Evolutionary conservation across 208 protist species (phyloP), one percentile per base, ranked within the genome.

Genomic region (Trypanosoma grayi): DNA sequence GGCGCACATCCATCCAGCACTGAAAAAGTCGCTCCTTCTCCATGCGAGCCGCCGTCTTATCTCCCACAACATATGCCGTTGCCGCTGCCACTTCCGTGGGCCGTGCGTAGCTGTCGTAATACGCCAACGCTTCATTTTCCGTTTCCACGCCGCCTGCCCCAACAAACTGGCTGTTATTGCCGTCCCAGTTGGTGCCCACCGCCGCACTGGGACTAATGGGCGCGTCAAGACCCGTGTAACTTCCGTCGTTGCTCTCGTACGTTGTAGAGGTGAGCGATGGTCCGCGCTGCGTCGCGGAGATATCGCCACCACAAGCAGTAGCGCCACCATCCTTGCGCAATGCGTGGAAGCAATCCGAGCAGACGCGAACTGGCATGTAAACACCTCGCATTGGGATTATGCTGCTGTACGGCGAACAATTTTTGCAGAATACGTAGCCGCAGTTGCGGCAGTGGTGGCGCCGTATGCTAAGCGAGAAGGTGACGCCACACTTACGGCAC

Each of bases 401-500:
- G 31, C 71, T 77, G n/a, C 56, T 69, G 51, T 74, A 78, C 20
- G 57, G 73, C 13, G 83, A 90, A 69, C 95, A 98, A 36, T 87
- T 80, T 2, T 62, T 67, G 64, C 95, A 98, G 58, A 96, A 96
- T 39, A 98, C 79, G 59, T 87, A 90, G 24, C 95, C 95, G 68
- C 95, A 98, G 58, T 94, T 90, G 24, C 95, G 79, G 68, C 95
- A 98, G 73, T 98, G 95, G 67, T 98, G 95, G 4, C 88, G 82
- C 16, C 95, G 81, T 11, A 78, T 71, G 16, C 77, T 82, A 20
- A 92, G 40, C 24, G 77, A 74, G 59, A 98, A 98, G 5, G 46
- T 36, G 16, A 51, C 61, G 46, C 55, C 47, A 66, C 95, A 98
- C 1, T 77, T 56, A 54, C 80, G 87, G 78, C 95, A 98, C 11